Conservation (phyloP, 257 asterid genomes). For the Fraxinus cuspidata region DNA sequence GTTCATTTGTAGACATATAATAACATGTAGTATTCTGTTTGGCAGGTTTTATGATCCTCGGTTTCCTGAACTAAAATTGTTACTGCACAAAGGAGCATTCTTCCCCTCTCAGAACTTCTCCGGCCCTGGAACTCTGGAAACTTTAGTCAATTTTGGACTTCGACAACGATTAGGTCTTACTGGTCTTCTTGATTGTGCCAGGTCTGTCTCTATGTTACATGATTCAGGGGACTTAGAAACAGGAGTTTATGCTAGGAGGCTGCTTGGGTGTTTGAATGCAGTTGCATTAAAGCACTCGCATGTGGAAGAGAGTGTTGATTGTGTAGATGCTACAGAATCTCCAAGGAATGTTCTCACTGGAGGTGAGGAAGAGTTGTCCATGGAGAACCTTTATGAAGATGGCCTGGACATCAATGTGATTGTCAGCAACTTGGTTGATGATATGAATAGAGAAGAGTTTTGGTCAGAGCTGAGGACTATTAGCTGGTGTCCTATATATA, state of each 20-base stretch:
- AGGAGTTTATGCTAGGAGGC: constrained; percentile 49
- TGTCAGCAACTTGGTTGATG: constrained; percentile 56
- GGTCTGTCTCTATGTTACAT: constrained; percentile 68
- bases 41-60: constrained; percentile 96
- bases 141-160: constrained; percentile 73
- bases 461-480: constrained; percentile 69
- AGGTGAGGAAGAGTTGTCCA: constrained; percentile 40
- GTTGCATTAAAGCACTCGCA: constrained; percentile 50
- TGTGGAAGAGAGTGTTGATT: constrained; percentile 40
- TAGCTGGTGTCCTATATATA: constrained; percentile 87
- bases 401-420: constrained; percentile 41
- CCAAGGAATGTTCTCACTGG: constrained; percentile 38
- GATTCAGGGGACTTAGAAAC: constrained; percentile 57
- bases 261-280: constrained; percentile 69
- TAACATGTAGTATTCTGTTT: constrained; percentile 32
- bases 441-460: constrained; percentile 58
- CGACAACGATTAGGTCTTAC: constrained; percentile 61
- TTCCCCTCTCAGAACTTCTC: constrained; percentile 81
- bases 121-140: constrained; percentile 66
- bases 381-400: constrained; percentile 37
- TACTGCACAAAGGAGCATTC: constrained; percentile 68
- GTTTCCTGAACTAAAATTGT: constrained; percentile 56
- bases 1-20: constrained; percentile 8
- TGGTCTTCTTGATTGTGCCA: constrained; percentile 89
- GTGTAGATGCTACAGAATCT: constrained; percentile 40